Evolutionary conservation across 306 rosid species (phyloP).

Genomic region (Adenanthera pavonina): DNA sequence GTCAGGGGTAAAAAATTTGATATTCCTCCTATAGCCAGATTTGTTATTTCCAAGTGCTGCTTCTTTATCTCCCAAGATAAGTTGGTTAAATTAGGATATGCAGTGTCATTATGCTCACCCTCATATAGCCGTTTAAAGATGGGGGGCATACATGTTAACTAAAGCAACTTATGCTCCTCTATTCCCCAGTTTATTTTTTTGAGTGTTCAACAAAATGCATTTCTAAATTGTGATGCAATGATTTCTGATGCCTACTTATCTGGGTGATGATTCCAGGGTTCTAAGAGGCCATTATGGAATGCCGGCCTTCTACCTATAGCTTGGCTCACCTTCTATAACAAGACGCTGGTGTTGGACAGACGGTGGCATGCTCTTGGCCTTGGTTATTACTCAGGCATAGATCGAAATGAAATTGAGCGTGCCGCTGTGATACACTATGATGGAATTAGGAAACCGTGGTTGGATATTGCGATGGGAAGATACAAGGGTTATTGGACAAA

Average conservation of each 20-base stretch:
- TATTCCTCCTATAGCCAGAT: conserved; percentile 2
- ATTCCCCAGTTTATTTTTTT: background rate
- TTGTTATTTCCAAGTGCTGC: background rate
- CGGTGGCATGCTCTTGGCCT: conserved; percentile 90
- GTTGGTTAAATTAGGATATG: conserved; percentile 6
- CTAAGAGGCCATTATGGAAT: conserved; percentile 66
- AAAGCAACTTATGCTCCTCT: conserved; percentile 1
- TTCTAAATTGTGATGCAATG: conserved; percentile 8
- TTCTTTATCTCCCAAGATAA: conserved; percentile 23
- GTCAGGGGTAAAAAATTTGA: conserved; percentile 18
- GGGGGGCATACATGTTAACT: conserved; percentile 1
- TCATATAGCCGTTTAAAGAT: conserved; percentile 21
- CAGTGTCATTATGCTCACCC: background rate
- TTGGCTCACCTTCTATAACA: conserved; percentile 89
- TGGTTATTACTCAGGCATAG: conserved; percentile 61
- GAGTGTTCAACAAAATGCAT: background rate
- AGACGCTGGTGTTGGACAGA: conserved; percentile 66
- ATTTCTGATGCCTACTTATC: conserved; percentile 29
- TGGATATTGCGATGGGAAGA: conserved; percentile 75
- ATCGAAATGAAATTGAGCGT: conserved; percentile 54
- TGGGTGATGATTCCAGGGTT: conserved; percentile 65
- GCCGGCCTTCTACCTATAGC: conserved; percentile 87
- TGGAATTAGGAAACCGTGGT: conserved; percentile 96
- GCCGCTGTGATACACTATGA: conserved; percentile 92
- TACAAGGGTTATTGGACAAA: conserved; percentile 79